These are phyloP conservation scores for Barbatosphaeria neglecta DNA, from an alignment of 495 filamentous ascomycete species.

Conservation along the genomic window DNA sequence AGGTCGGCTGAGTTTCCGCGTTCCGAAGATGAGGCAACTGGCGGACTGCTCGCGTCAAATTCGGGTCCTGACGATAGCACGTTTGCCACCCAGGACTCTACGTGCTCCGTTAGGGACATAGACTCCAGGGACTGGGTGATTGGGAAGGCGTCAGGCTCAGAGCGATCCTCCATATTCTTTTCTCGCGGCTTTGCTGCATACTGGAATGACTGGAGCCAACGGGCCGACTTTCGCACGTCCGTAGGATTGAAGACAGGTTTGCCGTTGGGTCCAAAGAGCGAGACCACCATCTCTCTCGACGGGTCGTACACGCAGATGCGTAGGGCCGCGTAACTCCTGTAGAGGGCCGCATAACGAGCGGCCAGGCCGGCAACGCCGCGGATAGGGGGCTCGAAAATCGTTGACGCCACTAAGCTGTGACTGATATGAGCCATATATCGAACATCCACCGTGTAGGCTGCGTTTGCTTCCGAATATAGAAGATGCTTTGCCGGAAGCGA, in stretches of 20 bases:
- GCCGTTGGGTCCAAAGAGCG: background rate
- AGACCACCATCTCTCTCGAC: background rate
- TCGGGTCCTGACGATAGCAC: too few relatives aligned
- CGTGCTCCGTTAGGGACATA: too few relatives aligned
- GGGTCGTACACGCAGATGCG: background rate
- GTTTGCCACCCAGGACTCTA: too few relatives aligned
- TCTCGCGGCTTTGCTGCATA: too few relatives aligned
- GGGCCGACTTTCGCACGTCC: background rate
- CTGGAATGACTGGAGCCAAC: background rate
- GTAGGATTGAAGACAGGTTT: background rate
- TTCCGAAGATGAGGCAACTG: too few relatives aligned
- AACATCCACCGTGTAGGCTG: slow-evolving; percentile 10
- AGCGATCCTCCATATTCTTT: too few relatives aligned
- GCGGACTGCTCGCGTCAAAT: too few relatives aligned
- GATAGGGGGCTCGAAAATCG: slow-evolving; percentile 2
- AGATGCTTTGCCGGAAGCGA: slow-evolving; percentile 9
- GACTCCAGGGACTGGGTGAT: too few relatives aligned
- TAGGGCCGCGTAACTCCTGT: slow-evolving; percentile 5
- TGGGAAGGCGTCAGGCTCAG: too few relatives aligned
- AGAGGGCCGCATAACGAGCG: slow-evolving; percentile 7
- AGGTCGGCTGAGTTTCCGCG: too few relatives aligned
- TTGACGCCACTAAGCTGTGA: slow-evolving; percentile 5
- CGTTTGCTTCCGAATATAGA: slow-evolving; percentile 20
- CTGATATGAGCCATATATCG: slow-evolving; percentile 21
- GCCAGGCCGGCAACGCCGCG: background rate